A percentile compares a stretch with the other conserved stretches of the same genome.
Conservation (phyloP, 352 stramenopile species). For the Phytophthora europaea region DNA sequence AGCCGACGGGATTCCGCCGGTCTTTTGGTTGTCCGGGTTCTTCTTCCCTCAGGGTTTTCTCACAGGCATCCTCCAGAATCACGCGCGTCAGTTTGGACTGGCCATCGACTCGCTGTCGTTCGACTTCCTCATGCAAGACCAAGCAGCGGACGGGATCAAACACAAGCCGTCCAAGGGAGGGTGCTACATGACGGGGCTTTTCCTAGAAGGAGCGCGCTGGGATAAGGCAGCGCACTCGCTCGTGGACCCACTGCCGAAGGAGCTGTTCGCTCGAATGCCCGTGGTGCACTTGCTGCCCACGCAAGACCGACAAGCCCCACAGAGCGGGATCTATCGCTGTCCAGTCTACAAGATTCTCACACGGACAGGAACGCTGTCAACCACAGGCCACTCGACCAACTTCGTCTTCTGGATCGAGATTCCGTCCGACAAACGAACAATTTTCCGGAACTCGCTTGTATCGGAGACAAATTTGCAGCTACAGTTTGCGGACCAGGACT, state of each 20-base stretch:
- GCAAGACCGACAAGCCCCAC: slow-evolving; percentile 80
- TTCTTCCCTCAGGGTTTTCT: slow-evolving; percentile 95
- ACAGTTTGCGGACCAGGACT: slow-evolving; percentile 93
- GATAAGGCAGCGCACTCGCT: slow-evolving; percentile 80
- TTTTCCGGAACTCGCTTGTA: slow-evolving; percentile 91
- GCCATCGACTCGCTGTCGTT: slow-evolving; percentile 95
- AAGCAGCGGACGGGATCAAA: slow-evolving; percentile 64
- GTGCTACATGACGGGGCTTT: slow-evolving; percentile 93
- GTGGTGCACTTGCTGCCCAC: slow-evolving; percentile 90
- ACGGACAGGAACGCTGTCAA: slow-evolving; percentile 93
- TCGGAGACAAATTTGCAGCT: slow-evolving; percentile 94
- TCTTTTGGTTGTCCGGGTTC: slow-evolving; percentile 94
- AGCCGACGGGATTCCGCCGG: slow-evolving; percentile 72
- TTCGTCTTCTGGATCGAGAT: slow-evolving; percentile 99
- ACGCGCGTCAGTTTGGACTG: slow-evolving; percentile 88
- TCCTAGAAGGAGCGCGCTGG: slow-evolving; percentile 94
- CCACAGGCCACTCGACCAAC: slow-evolving; percentile 97
- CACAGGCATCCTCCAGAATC: slow-evolving; percentile 94
- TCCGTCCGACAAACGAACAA: slow-evolving; percentile 80
- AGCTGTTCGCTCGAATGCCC: slow-evolving; percentile 94
- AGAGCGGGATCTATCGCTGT: slow-evolving; percentile 92
- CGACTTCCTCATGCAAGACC: slow-evolving; percentile 84
- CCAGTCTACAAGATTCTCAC: slow-evolving; percentile 97
- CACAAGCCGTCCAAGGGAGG: slow-evolving; percentile 73
- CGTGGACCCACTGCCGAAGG: slow-evolving; percentile 90